Evolutionary conservation across 176 grass and related monocot species (phyloP), one percentile per base, ranked within the genome.

Genomic region (Panicum miliaceum): DNA sequence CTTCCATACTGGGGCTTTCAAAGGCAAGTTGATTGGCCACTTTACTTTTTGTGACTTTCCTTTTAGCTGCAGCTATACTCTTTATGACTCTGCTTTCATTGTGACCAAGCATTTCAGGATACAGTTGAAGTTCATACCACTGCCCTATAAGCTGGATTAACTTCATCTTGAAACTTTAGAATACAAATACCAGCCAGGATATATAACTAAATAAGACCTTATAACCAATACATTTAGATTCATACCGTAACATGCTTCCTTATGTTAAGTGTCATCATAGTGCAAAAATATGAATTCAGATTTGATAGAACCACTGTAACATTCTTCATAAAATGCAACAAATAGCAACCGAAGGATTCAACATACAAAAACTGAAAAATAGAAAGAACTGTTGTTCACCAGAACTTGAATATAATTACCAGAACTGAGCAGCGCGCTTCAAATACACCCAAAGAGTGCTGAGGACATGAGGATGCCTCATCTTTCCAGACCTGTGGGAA

Each of bases 361-460:
- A 56, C 34, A 64, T 20, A 2, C 14, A 71, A 9, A 19, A 62
- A 38, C 16, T 37, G 26, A 48, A 53, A 81, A 46, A 62, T 63
- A 54, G n/a, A 46, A 73, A 74, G 7, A 18, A 25, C 25, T 67
- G 45, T 3, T 14, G 27, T 68, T 65, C 42, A 70, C 45, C 18
- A 13, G 27, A 27, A 15, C 20, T 11, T 51, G 70, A 69, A 74
- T 27, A 65, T n/a, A 47, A 58, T 75, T 90, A 90, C 84, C 88
- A 82, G 25, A 82, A 71, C 12, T 47, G 43, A 57, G 62, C 42
- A 29, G 42, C 34, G 20, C 4, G 19, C 14, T 48, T 40, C 19
- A 58, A 64, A 81, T 71, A 60, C 63, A 85, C 23, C 77, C 18
- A 70, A 85, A 66, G 52, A 5, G 56, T 5, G 32, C 0, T 0